Evolutionary conservation across 768 basidiomycete genomes (phyloP).

Genomic region (Cyclocybe cylindracea): DNA sequence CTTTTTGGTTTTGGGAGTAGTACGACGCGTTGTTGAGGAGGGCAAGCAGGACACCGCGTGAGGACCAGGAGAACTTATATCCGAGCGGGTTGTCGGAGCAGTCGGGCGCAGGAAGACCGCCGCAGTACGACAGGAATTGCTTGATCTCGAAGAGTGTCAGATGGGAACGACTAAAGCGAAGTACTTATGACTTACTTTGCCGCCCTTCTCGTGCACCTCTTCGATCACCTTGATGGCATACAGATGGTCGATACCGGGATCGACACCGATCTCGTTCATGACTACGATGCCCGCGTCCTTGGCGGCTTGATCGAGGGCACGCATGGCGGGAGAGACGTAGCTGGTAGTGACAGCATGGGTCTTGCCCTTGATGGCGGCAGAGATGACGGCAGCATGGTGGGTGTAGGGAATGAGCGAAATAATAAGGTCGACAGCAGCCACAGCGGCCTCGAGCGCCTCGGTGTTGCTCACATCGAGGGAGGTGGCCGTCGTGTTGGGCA

Average conservation of each 20-base stretch:
- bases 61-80: constrained; percentile 99
- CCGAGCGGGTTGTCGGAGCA: constrained; percentile 94
- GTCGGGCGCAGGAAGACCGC: constrained; percentile 92
- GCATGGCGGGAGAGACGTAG: constrained; percentile 92
- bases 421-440: constrained; percentile 89
- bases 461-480: constrained; percentile 81
- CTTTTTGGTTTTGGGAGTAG: constrained; percentile 62
- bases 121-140: constrained; percentile 92
- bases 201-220: constrained; percentile 92
- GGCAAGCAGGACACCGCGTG: constrained; percentile 93
- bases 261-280: constrained; percentile 97
- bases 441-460: constrained; percentile 72
- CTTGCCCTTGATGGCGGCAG: constrained; percentile 86
- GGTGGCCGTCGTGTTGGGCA: constrained; percentile 71
- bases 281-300: constrained; percentile 91
- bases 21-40: constrained; percentile 89
- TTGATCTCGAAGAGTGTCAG: constrained; percentile 57
- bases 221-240: constrained; percentile 93
- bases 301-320: constrained; percentile 76
- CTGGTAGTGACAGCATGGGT: constrained; percentile 95
- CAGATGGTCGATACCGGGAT: constrained; percentile 93
- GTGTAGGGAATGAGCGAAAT: constrained; percentile 97
- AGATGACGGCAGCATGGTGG: constrained; percentile 86
- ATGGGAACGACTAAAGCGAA: background rate
- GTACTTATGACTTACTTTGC: constrained; percentile 71